A percentile compares a stretch with the other conserved stretches of the same genome.
phyloP scores from a whole-genome alignment of 352 stramenopile species.

The Globisporangium rhizosaccharum region DNA sequence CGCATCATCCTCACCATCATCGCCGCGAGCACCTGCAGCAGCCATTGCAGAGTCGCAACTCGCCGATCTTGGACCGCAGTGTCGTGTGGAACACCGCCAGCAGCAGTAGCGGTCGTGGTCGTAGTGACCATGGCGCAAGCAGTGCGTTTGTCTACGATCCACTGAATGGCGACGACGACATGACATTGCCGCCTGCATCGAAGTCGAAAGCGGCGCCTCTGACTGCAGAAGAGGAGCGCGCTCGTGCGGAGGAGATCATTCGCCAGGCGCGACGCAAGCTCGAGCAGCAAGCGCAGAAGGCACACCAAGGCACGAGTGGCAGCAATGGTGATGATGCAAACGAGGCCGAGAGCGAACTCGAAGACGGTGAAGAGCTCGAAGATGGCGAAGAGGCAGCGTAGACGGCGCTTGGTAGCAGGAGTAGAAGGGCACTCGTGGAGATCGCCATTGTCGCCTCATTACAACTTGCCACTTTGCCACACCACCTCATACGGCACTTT shows the following conservation, averaged over 20 bases:
- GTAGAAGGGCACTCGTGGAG: too few relatives aligned
- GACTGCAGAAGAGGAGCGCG: conserved; percentile 42
- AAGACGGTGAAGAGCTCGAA: conserved; percentile 45
- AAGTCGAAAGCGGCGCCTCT: conserved; percentile 15
- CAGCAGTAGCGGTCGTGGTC: background rate
- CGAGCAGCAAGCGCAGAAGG: conserved; percentile 19
- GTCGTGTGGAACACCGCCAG: conserved; percentile 12
- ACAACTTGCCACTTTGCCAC: too few relatives aligned
- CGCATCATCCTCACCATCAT: background rate
- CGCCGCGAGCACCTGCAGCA: background rate
- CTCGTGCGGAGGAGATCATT: conserved; percentile 63
- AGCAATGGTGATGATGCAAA: too few relatives aligned
- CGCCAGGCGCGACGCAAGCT: conserved; percentile 60
- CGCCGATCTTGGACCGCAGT: conserved; percentile 8
- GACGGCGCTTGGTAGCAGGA: background rate
- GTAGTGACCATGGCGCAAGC: too few relatives aligned
- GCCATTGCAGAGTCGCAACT: background rate
- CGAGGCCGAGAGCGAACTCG: conserved; percentile 23
- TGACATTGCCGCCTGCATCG: conserved; percentile 1
- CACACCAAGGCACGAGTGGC: conserved; percentile 10
- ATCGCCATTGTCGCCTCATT: too few relatives aligned
- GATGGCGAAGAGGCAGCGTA: conserved; percentile 45
- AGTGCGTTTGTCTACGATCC: conserved; percentile 13
- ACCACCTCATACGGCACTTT: too few relatives aligned
- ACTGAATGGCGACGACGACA: conserved; percentile 6